A percentile compares a stretch with the other conserved stretches of the same genome.
These are phyloP conservation scores for Naganishia onofrii DNA, from an alignment of 768 basidiomycete species.

Conservation along the genomic window DNA sequence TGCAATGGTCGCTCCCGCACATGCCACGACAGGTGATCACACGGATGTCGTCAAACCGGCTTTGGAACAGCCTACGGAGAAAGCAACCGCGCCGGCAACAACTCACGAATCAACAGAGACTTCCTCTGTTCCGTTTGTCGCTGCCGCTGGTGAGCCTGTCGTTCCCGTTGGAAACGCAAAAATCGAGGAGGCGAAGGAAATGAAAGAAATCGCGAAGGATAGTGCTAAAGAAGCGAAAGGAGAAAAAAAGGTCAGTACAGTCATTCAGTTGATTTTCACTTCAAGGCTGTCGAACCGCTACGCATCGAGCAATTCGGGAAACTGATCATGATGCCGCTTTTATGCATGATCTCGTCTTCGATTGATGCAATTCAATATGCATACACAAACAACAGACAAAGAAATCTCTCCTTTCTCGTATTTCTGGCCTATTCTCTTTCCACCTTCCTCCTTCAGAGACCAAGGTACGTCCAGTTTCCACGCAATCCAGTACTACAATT, in stretches of 20 bases:
- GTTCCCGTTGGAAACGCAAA: neutral
- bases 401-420: conserved; percentile 24
- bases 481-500: no score
- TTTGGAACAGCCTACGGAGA: neutral
- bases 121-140: neutral
- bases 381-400: conserved; percentile 4
- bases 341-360: neutral
- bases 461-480: conserved; percentile 28
- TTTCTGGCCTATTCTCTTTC: conserved; percentile 20
- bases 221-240: conserved; percentile 4
- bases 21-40: neutral
- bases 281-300: no score
- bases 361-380: neutral
- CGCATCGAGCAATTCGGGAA: no score
- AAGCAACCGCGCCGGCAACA: no score
- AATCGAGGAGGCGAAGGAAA: neutral
- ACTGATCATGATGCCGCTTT: no score
- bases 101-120: no score
- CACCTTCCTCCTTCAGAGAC: conserved; percentile 6
- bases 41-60: neutral
- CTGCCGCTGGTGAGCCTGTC: no score
- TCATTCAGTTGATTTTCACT: no score
- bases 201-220: neutral
- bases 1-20: neutral
- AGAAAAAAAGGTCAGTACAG: conserved; percentile 15